A percentile compares a stretch with the other conserved stretches of the same genome.
Evolutionary conservation across 2,329 filamentous ascomycete genomes (phyloP).

Genomic region (Aspergillus niger): DNA sequence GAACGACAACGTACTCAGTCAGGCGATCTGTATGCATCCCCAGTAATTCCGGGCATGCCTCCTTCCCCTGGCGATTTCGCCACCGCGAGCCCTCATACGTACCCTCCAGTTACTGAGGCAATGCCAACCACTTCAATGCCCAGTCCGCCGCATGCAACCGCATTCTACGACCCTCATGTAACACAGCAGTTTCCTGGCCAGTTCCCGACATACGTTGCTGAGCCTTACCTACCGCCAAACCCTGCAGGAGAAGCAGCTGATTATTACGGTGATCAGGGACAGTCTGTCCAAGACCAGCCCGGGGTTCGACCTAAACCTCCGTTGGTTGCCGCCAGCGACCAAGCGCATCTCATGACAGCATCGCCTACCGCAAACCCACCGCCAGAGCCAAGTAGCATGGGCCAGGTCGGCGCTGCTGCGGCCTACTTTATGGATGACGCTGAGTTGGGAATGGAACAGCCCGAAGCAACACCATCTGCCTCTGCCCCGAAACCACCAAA

Average conservation of each 20-base stretch:
- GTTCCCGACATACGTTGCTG: constrained; percentile 49
- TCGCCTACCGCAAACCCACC: constrained; percentile 55
- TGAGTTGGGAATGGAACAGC: constrained; percentile 19
- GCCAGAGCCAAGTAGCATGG: constrained; percentile 59
- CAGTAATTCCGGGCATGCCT: constrained; percentile 23
- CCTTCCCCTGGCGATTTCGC: constrained; percentile 19
- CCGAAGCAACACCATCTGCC: constrained; percentile 17
- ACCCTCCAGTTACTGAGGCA: neutral
- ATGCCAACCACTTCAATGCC: constrained; percentile 18
- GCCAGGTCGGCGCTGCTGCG: constrained; percentile 53
- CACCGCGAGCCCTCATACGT: neutral
- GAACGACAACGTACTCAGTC: constrained; percentile 35
- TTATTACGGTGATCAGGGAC: constrained; percentile 64
- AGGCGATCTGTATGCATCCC: constrained; percentile 30
- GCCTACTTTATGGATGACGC: constrained; percentile 53
- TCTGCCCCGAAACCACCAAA: constrained; percentile 28
- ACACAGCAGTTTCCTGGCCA: constrained; percentile 63
- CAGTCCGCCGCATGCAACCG: constrained; percentile 27
- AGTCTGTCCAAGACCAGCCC: constrained; percentile 61
- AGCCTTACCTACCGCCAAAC: constrained; percentile 50
- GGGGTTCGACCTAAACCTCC: constrained; percentile 59
- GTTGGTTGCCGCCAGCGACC: constrained; percentile 55
- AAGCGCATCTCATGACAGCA: constrained; percentile 60
- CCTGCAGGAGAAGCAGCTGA: constrained; percentile 60
- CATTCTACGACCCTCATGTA: constrained; percentile 50